A percentile compares a stretch with the other conserved stretches of the same genome.
These are phyloP conservation scores for Brassica cretica DNA, from an alignment of 345 rosid genomes.

Conservation along the genomic window DNA sequence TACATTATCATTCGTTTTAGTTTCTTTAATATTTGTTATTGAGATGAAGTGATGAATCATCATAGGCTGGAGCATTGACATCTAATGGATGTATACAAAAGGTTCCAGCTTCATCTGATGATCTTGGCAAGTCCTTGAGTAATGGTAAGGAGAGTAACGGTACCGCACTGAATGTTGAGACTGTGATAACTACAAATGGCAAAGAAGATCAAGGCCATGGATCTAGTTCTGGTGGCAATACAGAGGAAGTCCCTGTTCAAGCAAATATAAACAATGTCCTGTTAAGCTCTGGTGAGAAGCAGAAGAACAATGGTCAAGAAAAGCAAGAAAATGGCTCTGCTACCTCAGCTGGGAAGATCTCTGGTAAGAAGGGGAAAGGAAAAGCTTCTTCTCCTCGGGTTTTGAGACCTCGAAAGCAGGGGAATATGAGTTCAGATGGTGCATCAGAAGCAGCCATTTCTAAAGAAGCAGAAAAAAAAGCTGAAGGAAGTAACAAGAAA, in stretches of 20 bases:
- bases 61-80: conserved; percentile 4
- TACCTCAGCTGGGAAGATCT: neutral
- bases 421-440: neutral
- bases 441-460: neutral
- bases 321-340: neutral
- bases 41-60: conserved; percentile 4
- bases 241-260: neutral
- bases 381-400: conserved; percentile 3
- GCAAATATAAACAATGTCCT: neutral
- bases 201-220: neutral
- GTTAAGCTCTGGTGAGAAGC: neutral
- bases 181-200: neutral
- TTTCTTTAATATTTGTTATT: neutral
- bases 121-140: neutral
- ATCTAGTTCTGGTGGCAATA: neutral
- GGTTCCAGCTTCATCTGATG: neutral
- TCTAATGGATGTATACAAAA: conserved; percentile 12
- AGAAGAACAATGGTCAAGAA: neutral
- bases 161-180: neutral
- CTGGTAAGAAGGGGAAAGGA: neutral
- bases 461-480: neutral
- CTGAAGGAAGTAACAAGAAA: neutral
- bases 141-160: neutral
- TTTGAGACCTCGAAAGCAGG: conserved; percentile 1
- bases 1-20: neutral